Evolutionary conservation across 2,329 filamentous ascomycete species (phyloP).

Genomic region (Zelopaecilomyces penicillatus): DNA sequence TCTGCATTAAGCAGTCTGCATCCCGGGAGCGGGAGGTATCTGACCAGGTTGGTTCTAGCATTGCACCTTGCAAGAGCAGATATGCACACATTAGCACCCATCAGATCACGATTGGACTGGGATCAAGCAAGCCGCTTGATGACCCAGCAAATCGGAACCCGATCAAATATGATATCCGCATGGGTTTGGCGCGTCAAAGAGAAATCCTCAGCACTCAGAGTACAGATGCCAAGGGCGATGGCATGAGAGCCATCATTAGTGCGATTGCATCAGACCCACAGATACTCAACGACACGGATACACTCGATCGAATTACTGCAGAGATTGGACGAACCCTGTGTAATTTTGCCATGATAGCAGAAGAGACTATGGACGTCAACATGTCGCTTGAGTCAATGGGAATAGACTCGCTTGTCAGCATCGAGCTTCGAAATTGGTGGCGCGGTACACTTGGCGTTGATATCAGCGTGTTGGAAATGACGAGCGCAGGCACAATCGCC

Average conservation of each 20-base stretch:
- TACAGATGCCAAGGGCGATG: not conserved
- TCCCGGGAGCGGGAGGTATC: not conserved
- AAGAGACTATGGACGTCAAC: constrained; percentile 4
- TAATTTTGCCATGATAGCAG: constrained; percentile 5
- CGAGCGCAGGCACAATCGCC: constrained; percentile 9
- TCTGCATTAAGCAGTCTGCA: not conserved
- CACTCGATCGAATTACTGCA: not conserved
- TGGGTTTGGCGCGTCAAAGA: not conserved
- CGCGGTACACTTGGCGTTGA: constrained; percentile 13
- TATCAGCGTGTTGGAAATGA: constrained; percentile 13
- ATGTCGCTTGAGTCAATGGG: constrained; percentile 11
- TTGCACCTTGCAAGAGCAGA: not conserved
- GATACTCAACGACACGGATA: not conserved
- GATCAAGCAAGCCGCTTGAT: constrained; percentile 4
- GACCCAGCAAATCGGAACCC: not conserved
- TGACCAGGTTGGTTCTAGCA: not conserved
- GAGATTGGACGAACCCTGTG: constrained; percentile 9
- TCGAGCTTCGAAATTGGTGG: constrained; percentile 17
- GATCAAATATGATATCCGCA: constrained; percentile 3
- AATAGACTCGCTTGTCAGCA: constrained; percentile 15
- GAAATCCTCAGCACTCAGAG: not conserved
- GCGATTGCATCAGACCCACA: not conserved
- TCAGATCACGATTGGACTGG: constrained; percentile 6
- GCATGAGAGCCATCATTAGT: not conserved
- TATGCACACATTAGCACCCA: not conserved